Evolutionary conservation across 208 protist genomes (phyloP), one percentile per base, ranked within the genome.

Genomic region (Leishmania tropica): DNA sequence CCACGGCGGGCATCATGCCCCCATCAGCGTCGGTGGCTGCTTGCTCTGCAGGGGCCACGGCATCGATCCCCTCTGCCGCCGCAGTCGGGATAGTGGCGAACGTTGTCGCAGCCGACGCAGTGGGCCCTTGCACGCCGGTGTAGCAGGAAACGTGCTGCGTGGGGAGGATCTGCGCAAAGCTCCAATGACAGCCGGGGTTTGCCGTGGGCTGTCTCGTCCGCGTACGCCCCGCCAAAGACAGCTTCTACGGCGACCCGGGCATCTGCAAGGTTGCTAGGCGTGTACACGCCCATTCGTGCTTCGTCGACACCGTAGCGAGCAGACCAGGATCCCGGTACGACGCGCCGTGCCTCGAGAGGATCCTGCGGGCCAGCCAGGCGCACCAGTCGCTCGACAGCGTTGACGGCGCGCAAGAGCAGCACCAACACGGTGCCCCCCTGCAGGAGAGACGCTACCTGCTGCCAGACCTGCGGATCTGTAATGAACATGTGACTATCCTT

Each of bases 281-380:
- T 90, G 84, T 94, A 88, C 35, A 97, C 89, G 37, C 87, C 92
- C 75, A 95, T 97, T 62, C 78, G 87, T 17, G 93, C 77, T 21
- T 91, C 68, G 81, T 94, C 89, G 4, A 28, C 62, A 21, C 94
- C 94, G 76, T 92, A 88, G 21, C 83, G 87, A 3, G 94, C 94
- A n/a, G 88, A 89, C 76, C 95, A 83, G 45, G 83, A 88, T 3
- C 47, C 35, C 45, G 92, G 94, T 6, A 90, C 89, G 4, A 81
- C 68, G 37, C 84, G 85, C 31, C 83, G 81, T 15, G 94, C 94
- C 48, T 91, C 92, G 40, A 53, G 60, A 15, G 92, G 91, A 64
- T 93, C 87, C 72, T 97, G 90, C 1, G 94, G 94, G 1, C 92
- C 94, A 24, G 88, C 86, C n/a, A 97, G 67, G 74, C 85, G 81